Percentiles rank a stretch among this genome's conserved stretches.
Evolutionary conservation across 371 early-diverging fungal species (phyloP).

Genomic region (Blastocladiella emersonii): DNA sequence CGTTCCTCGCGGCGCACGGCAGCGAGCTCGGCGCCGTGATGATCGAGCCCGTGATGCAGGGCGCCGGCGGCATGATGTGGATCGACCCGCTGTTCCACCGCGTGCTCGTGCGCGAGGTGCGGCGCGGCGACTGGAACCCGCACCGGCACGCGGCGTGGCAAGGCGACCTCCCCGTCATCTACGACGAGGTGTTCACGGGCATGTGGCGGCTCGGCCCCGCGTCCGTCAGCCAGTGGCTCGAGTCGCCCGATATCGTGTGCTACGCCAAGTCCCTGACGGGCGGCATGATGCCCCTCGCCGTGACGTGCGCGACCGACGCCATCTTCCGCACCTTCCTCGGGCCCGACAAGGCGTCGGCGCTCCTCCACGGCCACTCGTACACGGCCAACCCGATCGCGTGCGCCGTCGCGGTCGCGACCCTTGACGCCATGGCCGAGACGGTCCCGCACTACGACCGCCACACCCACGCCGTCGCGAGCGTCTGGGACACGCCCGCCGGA

Average conservation of each 20-base stretch:
- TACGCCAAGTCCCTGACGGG: slow-evolving; percentile 72
- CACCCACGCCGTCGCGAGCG: slow-evolving; percentile 9
- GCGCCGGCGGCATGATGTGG: slow-evolving; percentile 73
- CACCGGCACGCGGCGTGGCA: slow-evolving; percentile 22
- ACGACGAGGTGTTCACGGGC: slow-evolving; percentile 75
- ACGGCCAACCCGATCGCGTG: slow-evolving; percentile 78
- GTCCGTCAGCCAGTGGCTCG: slow-evolving; percentile 46
- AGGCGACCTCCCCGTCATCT: slow-evolving; percentile 50
- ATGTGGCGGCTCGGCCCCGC: slow-evolving; percentile 55
- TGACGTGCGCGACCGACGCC: slow-evolving; percentile 48
- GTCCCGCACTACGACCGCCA: slow-evolving; percentile 8
- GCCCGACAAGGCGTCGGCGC: slow-evolving; percentile 48
- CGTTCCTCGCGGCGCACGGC: slow-evolving; percentile 25
- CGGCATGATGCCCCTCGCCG: slow-evolving; percentile 54
- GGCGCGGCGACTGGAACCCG: slow-evolving; percentile 27
- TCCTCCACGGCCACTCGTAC: slow-evolving; percentile 71
- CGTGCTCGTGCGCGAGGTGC: slow-evolving; percentile 39
- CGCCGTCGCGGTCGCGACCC: slow-evolving; percentile 38
- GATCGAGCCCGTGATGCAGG: slow-evolving; percentile 66
- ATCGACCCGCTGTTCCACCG: slow-evolving; percentile 70
- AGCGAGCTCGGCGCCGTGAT: slow-evolving; percentile 55
- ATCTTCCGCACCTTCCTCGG: slow-evolving; percentile 53
- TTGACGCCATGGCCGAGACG: slow-evolving; percentile 8
- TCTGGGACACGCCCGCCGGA: slow-evolving; percentile 40
- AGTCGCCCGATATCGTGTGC: slow-evolving; percentile 61